Evolutionary conservation across 83 land plant species (phyloP).

Genomic region (Picea abies): DNA sequence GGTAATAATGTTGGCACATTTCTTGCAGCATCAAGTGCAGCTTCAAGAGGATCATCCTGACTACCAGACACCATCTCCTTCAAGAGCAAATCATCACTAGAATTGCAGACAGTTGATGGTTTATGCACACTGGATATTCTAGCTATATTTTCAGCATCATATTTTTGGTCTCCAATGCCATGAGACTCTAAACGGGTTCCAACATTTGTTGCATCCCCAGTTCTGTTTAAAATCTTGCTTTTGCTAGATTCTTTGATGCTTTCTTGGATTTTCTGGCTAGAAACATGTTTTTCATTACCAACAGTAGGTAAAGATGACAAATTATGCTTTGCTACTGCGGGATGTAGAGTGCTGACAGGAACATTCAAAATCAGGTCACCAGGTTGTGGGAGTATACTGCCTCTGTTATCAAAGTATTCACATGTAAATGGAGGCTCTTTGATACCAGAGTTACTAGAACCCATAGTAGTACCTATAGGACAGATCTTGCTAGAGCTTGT

Average conservation of each 20-base stretch:
- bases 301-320: not conserved
- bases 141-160: not conserved
- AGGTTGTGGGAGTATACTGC: not conserved
- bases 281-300: not conserved
- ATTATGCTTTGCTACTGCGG: not conserved
- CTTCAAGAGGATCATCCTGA: conserved; percentile 44
- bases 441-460: not conserved
- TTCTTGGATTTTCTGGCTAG: not conserved
- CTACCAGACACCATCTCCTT: conserved; percentile 41
- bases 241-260: not conserved
- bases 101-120: not conserved
- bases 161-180: not conserved
- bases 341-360: not conserved
- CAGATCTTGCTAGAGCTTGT: not conserved
- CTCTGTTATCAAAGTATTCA: not conserved
- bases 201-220: not conserved
- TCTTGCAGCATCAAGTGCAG: conserved; percentile 28
- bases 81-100: conserved; percentile 17
- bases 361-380: not conserved
- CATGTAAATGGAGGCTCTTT: not conserved
- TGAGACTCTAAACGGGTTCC: not conserved
- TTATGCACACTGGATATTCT: conserved; percentile 1
- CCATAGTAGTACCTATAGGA: not conserved
- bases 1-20: conserved; percentile 11
- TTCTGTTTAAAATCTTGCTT: not conserved